These are phyloP conservation scores for Pascua sp. DNA, from an alignment of 1,284 basidiomycete species.

Conservation along the genomic window DNA sequence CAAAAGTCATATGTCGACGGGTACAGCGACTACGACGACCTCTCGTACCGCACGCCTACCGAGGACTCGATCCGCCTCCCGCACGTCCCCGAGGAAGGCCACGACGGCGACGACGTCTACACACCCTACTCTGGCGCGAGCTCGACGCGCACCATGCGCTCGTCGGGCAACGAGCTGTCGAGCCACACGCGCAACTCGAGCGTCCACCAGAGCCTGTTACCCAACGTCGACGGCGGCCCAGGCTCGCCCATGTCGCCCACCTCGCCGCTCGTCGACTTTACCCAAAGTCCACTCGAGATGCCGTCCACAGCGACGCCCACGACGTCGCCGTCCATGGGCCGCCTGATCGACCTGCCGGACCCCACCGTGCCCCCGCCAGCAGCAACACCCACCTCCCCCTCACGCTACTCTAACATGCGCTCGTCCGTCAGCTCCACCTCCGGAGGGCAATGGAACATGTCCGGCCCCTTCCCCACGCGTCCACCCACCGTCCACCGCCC, in stretches of 20 bases:
- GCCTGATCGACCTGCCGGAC: background rate
- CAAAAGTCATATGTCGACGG: constrained; percentile 49
- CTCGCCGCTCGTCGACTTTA: background rate
- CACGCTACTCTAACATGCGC: background rate
- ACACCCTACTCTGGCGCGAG: too few species aligned
- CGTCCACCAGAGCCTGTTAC: constrained; percentile 8
- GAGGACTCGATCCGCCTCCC: constrained; percentile 34
- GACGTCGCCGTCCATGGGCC: background rate
- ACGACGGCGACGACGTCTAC: constrained; percentile 20
- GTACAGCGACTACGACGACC: constrained; percentile 42
- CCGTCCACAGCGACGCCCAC: background rate
- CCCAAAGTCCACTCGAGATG: background rate
- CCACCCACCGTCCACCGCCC: constrained; percentile 1
- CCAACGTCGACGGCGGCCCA: background rate
- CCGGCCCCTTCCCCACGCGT: constrained; percentile 25
- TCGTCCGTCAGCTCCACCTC: background rate
- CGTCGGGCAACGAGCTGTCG: constrained; percentile 1
- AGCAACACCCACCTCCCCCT: background rate
- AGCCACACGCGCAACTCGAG: constrained; percentile 16
- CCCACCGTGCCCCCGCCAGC: background rate
- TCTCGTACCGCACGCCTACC: constrained; percentile 36
- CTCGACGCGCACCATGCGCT: background rate
- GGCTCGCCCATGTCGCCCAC: background rate
- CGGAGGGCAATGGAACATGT: constrained; percentile 19
- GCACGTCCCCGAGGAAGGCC: constrained; percentile 26